Base-by-base conservation (phyloP, 2,329 filamentous ascomycete genomes). In the Penicillium sp. region DNA sequence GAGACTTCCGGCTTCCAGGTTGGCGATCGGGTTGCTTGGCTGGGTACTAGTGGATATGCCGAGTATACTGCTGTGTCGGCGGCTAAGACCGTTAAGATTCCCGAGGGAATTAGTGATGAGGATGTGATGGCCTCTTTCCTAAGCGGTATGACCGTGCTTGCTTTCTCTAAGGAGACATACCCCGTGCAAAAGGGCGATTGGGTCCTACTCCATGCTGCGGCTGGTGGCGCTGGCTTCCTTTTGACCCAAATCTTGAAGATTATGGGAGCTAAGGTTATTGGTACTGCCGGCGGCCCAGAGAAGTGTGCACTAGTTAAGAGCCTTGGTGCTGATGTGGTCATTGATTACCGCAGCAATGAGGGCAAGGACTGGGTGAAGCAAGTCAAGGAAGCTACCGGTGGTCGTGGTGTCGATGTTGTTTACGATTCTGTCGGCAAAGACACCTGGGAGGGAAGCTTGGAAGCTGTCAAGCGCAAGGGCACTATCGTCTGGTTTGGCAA, bases 391-490 rank as follows among this genome's bases (percentile, higher is more conserved):
- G 84, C 90, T 45, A 96, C 91, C 0, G 82, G 79, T 2, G 87
- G 87, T 0, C 76, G 84, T 56, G 92, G 92, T 7, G 86, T 88
- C 2, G 82, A 84, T 59, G 90, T 87, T 9, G 87, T 96, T 27
- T 95, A 91, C 69, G 91, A 96, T 69, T 89, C 89, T 6, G 90
- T 96, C 2, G 92, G 91, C 11, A 90, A 90, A 76, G 81, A 81
- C 45, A 96, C 92, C 0, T 96, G 94, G 75, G 90, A 96, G 62
- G 79, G 83, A 18, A 88, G 87, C 65, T 70, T 96, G 60, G 84
- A 91, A 60, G 82, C 85, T 63, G 80, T 93, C 50, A 88, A 86
- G 62, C 73, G 86, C 59, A 95, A 95, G 77, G 92, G 91, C 5
- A 87, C 80, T 1, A 74, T 96, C 65, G 81, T 91, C 26, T 87